A percentile compares a stretch with the other conserved stretches of the same genome.
Conservation (phyloP, 192 early-diverging fungal genomes). For the Coemansia sp. region DNA sequence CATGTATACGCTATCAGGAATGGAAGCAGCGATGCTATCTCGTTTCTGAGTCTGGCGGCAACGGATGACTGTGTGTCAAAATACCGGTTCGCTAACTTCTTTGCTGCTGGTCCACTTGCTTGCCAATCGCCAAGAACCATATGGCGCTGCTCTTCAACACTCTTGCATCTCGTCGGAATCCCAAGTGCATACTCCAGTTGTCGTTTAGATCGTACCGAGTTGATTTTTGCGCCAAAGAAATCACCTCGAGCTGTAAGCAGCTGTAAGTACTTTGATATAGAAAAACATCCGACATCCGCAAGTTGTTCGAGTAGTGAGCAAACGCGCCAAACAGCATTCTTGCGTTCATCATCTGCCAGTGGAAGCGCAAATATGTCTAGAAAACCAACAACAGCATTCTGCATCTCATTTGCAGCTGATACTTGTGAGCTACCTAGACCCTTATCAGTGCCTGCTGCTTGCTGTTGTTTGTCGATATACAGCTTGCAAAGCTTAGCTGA, state of each 20-base stretch:
- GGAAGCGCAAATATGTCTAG: conserved; percentile 33
- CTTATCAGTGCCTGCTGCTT: not conserved
- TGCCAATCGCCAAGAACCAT: conserved; percentile 31
- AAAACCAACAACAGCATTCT: conserved; percentile 29
- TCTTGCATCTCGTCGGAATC: conserved; percentile 8
- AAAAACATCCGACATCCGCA: conserved; percentile 33
- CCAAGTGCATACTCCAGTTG: conserved; percentile 31
- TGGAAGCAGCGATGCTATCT: conserved; percentile 11
- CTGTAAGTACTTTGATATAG: conserved; percentile 37
- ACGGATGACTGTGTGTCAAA: not conserved
- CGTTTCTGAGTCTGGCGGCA: not conserved
- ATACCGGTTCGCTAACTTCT: not conserved
- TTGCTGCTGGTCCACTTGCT: conserved; percentile 3
- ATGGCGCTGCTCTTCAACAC: conserved; percentile 15
- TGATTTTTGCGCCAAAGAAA: conserved; percentile 22
- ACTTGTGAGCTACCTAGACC: not conserved
- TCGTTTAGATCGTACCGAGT: conserved; percentile 22
- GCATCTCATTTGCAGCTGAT: conserved; percentile 10
- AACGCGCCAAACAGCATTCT: conserved; percentile 11
- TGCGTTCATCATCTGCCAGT: not conserved
- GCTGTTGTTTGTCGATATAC: conserved; percentile 4
- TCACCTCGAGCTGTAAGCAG: conserved; percentile 47
- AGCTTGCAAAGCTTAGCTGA: conserved; percentile 21
- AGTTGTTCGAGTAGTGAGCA: conserved; percentile 41
- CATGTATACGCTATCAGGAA: conserved; percentile 25